Base-by-base conservation (phyloP, 2,329 filamentous ascomycete species). In the Alternaria brassicicola region DNA sequence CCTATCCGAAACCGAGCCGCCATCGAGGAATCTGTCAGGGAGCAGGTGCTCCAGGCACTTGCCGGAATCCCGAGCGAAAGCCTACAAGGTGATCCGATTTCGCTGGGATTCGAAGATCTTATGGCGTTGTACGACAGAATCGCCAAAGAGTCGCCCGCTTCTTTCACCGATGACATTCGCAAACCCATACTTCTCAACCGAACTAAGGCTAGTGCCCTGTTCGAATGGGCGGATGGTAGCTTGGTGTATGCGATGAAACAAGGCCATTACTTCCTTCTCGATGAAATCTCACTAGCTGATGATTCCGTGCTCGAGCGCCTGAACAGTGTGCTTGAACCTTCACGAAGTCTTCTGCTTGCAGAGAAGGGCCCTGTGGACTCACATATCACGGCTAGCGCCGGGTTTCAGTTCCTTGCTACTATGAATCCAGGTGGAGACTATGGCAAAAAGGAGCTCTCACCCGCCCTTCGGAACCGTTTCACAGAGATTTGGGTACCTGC, bases 401-500 rank as follows among this genome's bases (percentile, higher is more conserved):
- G 90, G 0, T 99, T 98, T 77, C 93, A 99, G 71, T 97, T 99
- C 78, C 86, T 99, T 59, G 94, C 95, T 3, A 99, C 95, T 0
- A 99, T 99, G 95, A 99, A 99, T 67, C 95, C 95, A 8, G 96
- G 96, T 49, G 95, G 96, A 43, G 95, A 99, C 73, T 99, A 98
- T 75, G 95, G 95, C 64, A 99, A 99, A 80, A 92, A 94, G 67
- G 95, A 99, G 76, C 84, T 99, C 12, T 99, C 95, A 1, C 95
- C 95, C 3, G 96, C 95, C 13, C 81, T 99, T 59, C 86, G 95
- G 43, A 99, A 99, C 75, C 91, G 95, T 59, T 97, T 99, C 75
- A 99, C 95, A 0, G 95, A 99, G 78, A 97, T 99, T 8, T 99
- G 95, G 95, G 95, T 98, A 0, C 93, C 95, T 1, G 86, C 93